Base-by-base conservation (phyloP, 192 early-diverging fungal genomes). In the Chytriomyces sp. region DNA sequence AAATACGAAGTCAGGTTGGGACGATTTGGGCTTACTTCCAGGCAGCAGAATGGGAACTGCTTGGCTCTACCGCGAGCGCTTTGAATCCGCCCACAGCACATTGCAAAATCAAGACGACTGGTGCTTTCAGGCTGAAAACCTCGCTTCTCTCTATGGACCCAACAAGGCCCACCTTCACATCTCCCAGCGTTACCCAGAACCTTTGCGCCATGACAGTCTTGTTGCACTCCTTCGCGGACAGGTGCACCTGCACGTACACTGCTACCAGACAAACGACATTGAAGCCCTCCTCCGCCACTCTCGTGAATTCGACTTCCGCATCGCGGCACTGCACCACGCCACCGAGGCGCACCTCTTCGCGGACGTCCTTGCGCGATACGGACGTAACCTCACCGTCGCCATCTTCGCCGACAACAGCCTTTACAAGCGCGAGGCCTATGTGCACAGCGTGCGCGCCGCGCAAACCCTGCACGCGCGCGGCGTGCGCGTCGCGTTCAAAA, bases 351-450 rank as follows among this genome's bases (percentile, higher is more conserved):
- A 91, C 73, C 78, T 83, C 52, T 80, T 93, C 25, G 86, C 90
- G 10, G 84, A 80, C 10, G 77, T 90, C 38, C 70, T 93, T 1
- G 87, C 85, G 7, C n/a, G n/a, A n/a, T n/a, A n/a, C n/a, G 75
- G 73, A 17, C 80, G 81, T 22, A 81, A 91, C 56, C 89, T 92
- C 53, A 86, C 90, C 2, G 81, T 88, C 40, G 91, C 91, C 22
- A 86, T 89, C 17, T 93, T 92, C 75, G 87, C 83, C 41, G 80
- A 84, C 64, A 69, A 80, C 65, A 82, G 78, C 73, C 73, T 83
- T 10, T 92, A 88, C 76, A 93, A 93, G 74, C 86, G 86, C 64
- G 91, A 93, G 71, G 91, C 92, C 1, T 93, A 89, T 75, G 81
- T 84, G 55, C 63, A 65, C 14, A 32, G 84, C 33, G 84, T 88